Conservation (phyloP, 129 eudicot species). For the Lonicera japonica region DNA sequence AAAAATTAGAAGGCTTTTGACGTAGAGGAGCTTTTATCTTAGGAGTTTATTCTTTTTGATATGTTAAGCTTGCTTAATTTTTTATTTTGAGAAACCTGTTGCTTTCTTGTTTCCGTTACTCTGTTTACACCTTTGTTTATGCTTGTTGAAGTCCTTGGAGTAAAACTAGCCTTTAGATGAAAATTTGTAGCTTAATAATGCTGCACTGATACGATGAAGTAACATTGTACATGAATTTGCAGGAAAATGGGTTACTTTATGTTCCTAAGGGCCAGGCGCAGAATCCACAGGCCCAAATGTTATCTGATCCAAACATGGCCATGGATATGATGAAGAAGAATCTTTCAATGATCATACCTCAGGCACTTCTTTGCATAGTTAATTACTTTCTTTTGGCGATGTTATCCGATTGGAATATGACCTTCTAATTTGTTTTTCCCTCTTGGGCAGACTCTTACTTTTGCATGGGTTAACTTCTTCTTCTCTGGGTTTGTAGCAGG, state of each 20-base stretch:
- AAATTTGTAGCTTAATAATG: neutral
- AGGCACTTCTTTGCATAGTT: slow-evolving; percentile 30
- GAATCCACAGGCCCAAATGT: slow-evolving; percentile 96
- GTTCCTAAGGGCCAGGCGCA: slow-evolving; percentile 89
- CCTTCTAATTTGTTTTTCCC: neutral
- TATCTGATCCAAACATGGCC: slow-evolving; percentile 99
- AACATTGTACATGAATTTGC: slow-evolving; percentile 12
- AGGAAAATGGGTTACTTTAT: slow-evolving; percentile 90
- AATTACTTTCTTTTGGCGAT: neutral
- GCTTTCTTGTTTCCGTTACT: neutral
- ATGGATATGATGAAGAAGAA: slow-evolving; percentile 99
- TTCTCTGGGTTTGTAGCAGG: slow-evolving; percentile 99
- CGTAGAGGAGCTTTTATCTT: no score
- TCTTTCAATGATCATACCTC: slow-evolving; percentile 98
- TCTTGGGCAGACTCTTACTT: slow-evolving; percentile 79
- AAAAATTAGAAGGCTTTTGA: no score
- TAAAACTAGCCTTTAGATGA: neutral
- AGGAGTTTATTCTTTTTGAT: neutral
- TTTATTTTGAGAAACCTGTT: no score
- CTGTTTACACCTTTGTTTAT: neutral
- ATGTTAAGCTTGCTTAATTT: no score
- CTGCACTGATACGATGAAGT: neutral
- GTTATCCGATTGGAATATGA: neutral
- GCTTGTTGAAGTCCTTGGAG: neutral
- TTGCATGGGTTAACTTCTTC: slow-evolving; percentile 98